Evolutionary conservation across 2,329 filamentous ascomycete genomes (phyloP), one percentile per base, ranked within the genome.

Genomic region (Myriosclerotinia duriaeana): DNA sequence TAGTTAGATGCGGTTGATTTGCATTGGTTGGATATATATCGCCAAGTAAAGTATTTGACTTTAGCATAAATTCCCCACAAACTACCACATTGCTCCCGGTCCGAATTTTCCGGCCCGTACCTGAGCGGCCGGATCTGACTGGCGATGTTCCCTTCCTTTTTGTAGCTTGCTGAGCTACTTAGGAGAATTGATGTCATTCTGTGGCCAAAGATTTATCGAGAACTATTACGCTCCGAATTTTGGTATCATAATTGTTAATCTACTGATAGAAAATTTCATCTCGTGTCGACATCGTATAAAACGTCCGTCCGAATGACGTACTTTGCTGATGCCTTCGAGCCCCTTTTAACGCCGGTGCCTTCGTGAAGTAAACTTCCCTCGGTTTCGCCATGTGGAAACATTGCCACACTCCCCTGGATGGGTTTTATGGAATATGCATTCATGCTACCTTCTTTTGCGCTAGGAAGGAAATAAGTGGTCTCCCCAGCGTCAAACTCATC

Each of bases 271-370:
- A 22, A 8, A 36, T 26, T 5, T 65, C 55, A 65, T 59, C 52
- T 53, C 22, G 55, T 38, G 69, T 74, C 72, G 42, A 90, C 78
- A 75, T 91, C 88, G 70, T 90, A 91, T 75, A 89, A 84, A 5
- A 91, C 85, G 74, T 91, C 89, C 0, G 88, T 90, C 66, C 89
- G 77, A 54, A 91, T 90, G 1, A 91, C 86, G 73, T 91, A 91
- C 75, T 85, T 85, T 1, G 88, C 88, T 17, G 71, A 71, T 40
- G 71, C 71, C 0, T 82, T 84, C 0, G 86, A 85, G 0, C 86
- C 87, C 71, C 84, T 85, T n/a, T 82, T 80, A 0, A 91, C 89
- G 0, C 89, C 88, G 0, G 89, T 90, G 0, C 89, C 89, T 73
- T 91, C 89, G 71, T 91, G 89, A 67, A 91, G 72, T 64, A 90